Base-by-base conservation (phyloP, 208 protist species). In the Leishmania braziliensis region DNA sequence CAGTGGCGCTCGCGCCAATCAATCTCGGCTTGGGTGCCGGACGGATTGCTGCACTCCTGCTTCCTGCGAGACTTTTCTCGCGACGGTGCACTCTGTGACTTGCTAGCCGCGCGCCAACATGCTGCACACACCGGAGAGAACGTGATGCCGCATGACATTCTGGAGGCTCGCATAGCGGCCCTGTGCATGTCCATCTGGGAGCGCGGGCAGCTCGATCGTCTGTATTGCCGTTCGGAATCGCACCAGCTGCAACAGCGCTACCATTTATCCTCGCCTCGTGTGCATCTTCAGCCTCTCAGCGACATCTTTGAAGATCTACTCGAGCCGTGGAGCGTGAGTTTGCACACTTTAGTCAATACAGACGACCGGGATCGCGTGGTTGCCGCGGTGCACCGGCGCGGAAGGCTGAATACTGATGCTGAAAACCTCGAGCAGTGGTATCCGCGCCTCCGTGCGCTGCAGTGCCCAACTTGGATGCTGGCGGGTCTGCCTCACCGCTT, bases 131-230 rank as follows among this genome's bases (percentile, higher is more conserved):
- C 58, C 16, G 69, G 62, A 20, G 75, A 78, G 20, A 54, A 43
- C 29, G 60, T 69, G 43, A 78, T 84, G 72, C 66, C 87, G 14
- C 65, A 78, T 5, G 73, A 60, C 39, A 54, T 83, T 10, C 60
- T 92, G 14, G 80, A 88, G 16, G 77, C 77, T 12, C 84, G 87
- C 33, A 85, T 94, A 14, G 69, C 46, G 14, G 76, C 83, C 4
- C 73, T 88, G 58, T 90, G 86, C 77, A 39, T 65, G 36, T 83
- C 89, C 39, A 80, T 93, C 50, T 90, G 87, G 86, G 90, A 93
- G 56, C 86, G 90, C 8, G 78, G 83, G 26, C 69, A 78, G 75
- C 77, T 86, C 1, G 79, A 82, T 50, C 85, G 89, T 5, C 66
- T 86, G n/a, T 86, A 87, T 68, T 81, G 79, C 29, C 81, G 83